These are phyloP conservation scores for Hypoxylon sp. DNA, from an alignment of 2,329 filamentous ascomycete species.

Conservation along the genomic window DNA sequence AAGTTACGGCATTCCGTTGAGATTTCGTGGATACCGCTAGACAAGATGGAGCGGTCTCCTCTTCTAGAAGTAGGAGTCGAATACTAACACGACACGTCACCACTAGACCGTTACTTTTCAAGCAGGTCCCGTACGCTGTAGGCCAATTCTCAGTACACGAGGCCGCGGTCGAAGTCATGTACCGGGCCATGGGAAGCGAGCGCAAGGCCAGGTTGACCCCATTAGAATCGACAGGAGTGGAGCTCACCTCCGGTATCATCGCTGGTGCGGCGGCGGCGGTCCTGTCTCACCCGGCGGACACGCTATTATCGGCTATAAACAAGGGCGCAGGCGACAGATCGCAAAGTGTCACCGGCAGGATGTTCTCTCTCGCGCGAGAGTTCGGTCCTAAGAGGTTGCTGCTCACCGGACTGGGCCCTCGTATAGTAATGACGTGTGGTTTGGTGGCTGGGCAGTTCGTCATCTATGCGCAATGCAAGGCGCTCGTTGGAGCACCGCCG, in stretches of 20 bases:
- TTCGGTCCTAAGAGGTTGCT: conserved; percentile 59
- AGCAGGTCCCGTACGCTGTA: conserved; percentile 93
- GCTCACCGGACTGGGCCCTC: conserved; percentile 57
- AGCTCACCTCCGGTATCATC: conserved; percentile 84
- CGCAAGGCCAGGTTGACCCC: conserved; percentile 73
- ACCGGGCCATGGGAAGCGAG: conserved; percentile 69
- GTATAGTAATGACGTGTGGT: conserved; percentile 62
- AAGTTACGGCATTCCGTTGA: no score
- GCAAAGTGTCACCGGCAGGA: conserved; percentile 58
- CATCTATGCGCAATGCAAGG: conserved; percentile 63
- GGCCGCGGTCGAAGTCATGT: conserved; percentile 82
- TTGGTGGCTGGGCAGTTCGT: conserved; percentile 63
- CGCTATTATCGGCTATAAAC: conserved; percentile 63
- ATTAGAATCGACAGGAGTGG: conserved; percentile 79
- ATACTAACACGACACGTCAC: no score
- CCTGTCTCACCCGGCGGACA: conserved; percentile 87
- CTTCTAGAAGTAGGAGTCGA: no score
- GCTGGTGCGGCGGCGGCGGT: conserved; percentile 89
- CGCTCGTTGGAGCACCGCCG: conserved; percentile 59
- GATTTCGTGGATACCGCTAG: no score
- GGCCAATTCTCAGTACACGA: conserved; percentile 95
- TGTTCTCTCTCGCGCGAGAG: conserved; percentile 60
- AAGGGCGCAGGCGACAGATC: conserved; percentile 59
- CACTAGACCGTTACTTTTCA: conserved; percentile 85
- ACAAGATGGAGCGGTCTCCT: no score